Percentiles rank a stretch among this genome's conserved stretches.
These are phyloP conservation scores for Saururus chinensis DNA, from an alignment of 164 flowering plant species.

Conservation along the genomic window DNA sequence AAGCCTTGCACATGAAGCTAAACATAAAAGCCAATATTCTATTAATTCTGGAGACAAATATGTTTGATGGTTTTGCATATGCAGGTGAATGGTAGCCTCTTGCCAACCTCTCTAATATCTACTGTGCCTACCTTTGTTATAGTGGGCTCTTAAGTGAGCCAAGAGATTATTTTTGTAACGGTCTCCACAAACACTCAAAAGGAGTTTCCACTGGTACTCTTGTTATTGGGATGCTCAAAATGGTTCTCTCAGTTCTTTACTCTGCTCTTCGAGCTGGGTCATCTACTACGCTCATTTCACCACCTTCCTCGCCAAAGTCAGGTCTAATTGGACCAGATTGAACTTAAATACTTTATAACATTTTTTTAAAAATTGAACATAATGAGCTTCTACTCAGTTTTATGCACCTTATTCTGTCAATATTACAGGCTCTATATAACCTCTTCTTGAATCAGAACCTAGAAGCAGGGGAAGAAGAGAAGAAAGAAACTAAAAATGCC, in stretches of 20 bases:
- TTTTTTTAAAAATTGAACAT: background rate
- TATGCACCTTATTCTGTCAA: background rate
- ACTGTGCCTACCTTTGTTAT: constrained; percentile 86
- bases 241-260: constrained; percentile 87
- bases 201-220: constrained; percentile 75
- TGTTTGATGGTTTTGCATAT: background rate
- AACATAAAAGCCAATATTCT: too few species aligned
- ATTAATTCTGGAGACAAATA: background rate
- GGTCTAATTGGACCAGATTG: constrained; percentile 32
- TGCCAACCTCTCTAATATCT: constrained; percentile 94
- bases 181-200: constrained; percentile 61
- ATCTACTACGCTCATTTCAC: constrained; percentile 86
- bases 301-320: constrained; percentile 91
- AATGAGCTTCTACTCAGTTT: too few species aligned
- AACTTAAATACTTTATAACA: too few species aligned
- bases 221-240: constrained; percentile 87
- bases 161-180: constrained; percentile 83
- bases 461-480: constrained; percentile 51
- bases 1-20: background rate
- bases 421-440: constrained; percentile 35
- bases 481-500: constrained; percentile 25
- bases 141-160: constrained; percentile 92
- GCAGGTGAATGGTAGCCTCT: constrained; percentile 94
- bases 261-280: constrained; percentile 98
- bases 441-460: constrained; percentile 56